Conservation (phyloP, 2,329 filamentous ascomycete genomes). For the Fusarium pseudograminearum region DNA sequence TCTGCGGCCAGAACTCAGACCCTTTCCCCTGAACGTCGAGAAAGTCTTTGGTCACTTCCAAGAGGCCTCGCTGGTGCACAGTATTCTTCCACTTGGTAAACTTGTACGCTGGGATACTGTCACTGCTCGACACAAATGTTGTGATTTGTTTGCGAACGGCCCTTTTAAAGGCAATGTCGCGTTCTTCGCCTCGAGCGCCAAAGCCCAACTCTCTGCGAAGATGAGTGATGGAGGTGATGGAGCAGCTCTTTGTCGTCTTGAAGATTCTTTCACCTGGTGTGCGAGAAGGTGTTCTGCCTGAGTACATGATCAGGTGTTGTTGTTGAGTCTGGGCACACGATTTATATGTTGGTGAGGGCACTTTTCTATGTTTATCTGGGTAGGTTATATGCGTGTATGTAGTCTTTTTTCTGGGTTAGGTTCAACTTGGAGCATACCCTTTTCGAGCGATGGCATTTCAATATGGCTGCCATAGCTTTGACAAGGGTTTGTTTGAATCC, state of each 20-base stretch:
- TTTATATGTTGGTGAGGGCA: not conserved
- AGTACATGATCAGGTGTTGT: constrained; percentile 7
- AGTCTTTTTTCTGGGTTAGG: not conserved
- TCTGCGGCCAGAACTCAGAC: constrained; percentile 35
- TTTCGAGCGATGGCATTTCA: not conserved
- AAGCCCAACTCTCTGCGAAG: constrained; percentile 40
- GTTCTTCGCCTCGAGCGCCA: constrained; percentile 2
- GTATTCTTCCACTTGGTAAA: constrained; percentile 28
- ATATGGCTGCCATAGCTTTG: not conserved
- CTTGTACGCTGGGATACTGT: not conserved
- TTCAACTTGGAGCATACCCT: not conserved
- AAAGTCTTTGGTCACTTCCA: constrained; percentile 36
- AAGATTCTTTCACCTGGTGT: constrained; percentile 6
- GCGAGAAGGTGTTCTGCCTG: not conserved
- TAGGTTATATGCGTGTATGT: not conserved
- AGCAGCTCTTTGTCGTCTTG: constrained; percentile 11
- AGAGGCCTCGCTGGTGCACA: constrained; percentile 32
- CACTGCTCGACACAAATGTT: constrained; percentile 15
- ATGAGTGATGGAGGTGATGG: constrained; percentile 27
- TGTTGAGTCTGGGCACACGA: not conserved
- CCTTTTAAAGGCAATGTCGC: constrained; percentile 39
- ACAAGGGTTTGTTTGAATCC: not conserved
- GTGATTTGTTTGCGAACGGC: constrained; percentile 7
- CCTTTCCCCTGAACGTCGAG: constrained; percentile 31
- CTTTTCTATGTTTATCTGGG: not conserved